A percentile compares a stretch with the other conserved stretches of the same genome.
Evolutionary conservation across 2,329 filamentous ascomycete genomes (phyloP).

Genomic region (Arthrobotrys pseudoclavata): DNA sequence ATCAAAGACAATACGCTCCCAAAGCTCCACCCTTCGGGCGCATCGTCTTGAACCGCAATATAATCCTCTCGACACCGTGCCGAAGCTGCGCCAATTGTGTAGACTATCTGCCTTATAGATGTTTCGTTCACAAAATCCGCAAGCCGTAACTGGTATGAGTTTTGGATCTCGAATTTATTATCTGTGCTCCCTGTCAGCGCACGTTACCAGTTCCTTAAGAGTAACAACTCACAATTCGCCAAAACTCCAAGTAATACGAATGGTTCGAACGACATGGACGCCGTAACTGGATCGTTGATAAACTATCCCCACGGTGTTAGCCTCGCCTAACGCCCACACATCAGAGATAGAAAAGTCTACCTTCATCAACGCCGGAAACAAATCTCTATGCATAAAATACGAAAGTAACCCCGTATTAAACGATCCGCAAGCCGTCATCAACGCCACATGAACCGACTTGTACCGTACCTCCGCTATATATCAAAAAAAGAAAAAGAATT

Average conservation of each 20-base stretch:
- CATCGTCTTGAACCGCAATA: constrained; percentile 86
- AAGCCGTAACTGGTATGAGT: constrained; percentile 90
- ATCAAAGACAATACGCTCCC: constrained; percentile 85
- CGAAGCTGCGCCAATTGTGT: constrained; percentile 80
- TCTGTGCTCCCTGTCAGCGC: constrained; percentile 66
- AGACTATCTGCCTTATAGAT: constrained; percentile 84
- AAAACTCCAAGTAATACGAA: constrained; percentile 87
- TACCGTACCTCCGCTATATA: constrained; percentile 78
- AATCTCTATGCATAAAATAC: constrained; percentile 93
- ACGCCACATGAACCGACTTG: constrained; percentile 83
- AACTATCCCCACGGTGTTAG: constrained; percentile 70
- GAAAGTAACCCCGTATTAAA: constrained; percentile 95
- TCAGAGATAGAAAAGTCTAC: constrained; percentile 68
- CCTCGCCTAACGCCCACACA: background rate
- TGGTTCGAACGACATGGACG: constrained; percentile 76
- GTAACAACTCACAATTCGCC: constrained; percentile 75
- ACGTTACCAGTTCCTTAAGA: background rate
- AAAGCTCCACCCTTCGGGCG: constrained; percentile 89
- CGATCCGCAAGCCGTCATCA: constrained; percentile 89
- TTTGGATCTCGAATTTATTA: constrained; percentile 99
- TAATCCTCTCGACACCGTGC: constrained; percentile 79
- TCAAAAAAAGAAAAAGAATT: constrained; percentile 70
- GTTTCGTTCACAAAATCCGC: constrained; percentile 96
- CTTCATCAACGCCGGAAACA: constrained; percentile 96
- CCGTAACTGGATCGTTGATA: constrained; percentile 81